phyloP scores from a whole-genome alignment of 2,329 filamentous ascomycete species.

The Diaporthe ampelina region DNA sequence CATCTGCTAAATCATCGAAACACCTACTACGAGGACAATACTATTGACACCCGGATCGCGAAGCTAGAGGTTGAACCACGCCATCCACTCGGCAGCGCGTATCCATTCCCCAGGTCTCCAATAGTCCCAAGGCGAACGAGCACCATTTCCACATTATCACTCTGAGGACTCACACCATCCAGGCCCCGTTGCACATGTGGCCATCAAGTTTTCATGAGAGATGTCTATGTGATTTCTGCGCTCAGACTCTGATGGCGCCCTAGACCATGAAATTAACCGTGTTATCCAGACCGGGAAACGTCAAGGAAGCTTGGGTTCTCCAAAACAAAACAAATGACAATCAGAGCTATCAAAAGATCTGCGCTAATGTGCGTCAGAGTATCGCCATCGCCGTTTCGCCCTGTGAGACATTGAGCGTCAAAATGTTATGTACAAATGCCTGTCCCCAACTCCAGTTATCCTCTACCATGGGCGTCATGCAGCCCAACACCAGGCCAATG shows the following conservation, averaged over 20 bases:
- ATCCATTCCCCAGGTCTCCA: background rate
- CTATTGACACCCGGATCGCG: constrained; percentile 4
- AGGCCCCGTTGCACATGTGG: too few relatives aligned
- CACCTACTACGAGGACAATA: too few relatives aligned
- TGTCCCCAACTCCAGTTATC: background rate
- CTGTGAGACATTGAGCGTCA: background rate
- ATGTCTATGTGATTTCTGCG: too few relatives aligned
- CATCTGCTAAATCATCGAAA: too few relatives aligned
- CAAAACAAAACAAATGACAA: background rate
- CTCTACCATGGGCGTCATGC: background rate
- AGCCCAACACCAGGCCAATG: background rate
- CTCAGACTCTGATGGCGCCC: background rate
- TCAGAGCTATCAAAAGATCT: background rate
- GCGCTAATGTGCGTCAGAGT: background rate
- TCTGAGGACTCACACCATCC: too few relatives aligned
- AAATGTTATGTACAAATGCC: background rate
- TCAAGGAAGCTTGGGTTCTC: background rate
- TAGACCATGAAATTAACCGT: too few relatives aligned
- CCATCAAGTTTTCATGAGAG: background rate
- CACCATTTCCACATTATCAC: background rate
- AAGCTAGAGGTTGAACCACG: background rate
- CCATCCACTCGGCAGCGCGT: background rate
- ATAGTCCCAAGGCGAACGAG: background rate
- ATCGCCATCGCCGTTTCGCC: background rate
- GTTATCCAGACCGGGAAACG: background rate